Evolutionary conservation across 176 grass and related monocot genomes (phyloP).

Genomic region (Cenchrus fungigraminus): DNA sequence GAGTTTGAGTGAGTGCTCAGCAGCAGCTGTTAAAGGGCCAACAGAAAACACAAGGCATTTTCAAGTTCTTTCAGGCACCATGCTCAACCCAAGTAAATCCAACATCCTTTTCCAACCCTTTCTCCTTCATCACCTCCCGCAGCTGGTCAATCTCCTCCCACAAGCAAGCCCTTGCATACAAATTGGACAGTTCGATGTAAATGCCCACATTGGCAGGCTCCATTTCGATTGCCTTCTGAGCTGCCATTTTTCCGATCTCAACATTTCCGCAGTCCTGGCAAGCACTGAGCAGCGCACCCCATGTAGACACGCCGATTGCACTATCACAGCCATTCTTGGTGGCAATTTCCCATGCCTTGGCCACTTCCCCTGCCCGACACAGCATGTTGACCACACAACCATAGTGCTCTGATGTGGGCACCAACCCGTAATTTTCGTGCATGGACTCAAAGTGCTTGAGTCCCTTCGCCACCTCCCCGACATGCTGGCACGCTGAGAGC

Average conservation of each 20-base stretch:
- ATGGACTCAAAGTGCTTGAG: conserved; percentile 58
- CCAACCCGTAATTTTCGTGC: conserved; percentile 25
- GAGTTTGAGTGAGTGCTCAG: too few species aligned
- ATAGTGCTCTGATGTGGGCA: conserved; percentile 57
- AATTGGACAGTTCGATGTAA: conserved; percentile 63
- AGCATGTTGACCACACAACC: conserved; percentile 68
- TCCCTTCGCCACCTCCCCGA: conserved; percentile 54
- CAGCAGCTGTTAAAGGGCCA: too few species aligned
- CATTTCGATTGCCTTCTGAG: conserved; percentile 65
- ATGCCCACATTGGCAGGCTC: conserved; percentile 58
- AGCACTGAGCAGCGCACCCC: conserved; percentile 66
- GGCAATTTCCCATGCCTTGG: conserved; percentile 62
- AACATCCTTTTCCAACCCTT: conserved; percentile 59
- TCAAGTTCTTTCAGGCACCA: conserved; percentile 25
- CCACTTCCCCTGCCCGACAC: conserved; percentile 55
- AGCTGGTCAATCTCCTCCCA: conserved; percentile 62
- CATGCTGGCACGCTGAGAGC: conserved; percentile 66
- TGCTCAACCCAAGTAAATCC: conserved; percentile 54
- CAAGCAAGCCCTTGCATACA: conserved; percentile 65
- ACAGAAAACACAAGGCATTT: conserved; percentile 11
- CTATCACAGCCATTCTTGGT: conserved; percentile 30
- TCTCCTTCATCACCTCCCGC: conserved; percentile 56
- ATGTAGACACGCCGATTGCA: conserved; percentile 44
- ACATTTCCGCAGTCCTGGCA: conserved; percentile 46
- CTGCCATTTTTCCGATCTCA: conserved; percentile 55